These are phyloP conservation scores for Chionographis japonica DNA, from an alignment of 106 monocot genomes.

Conservation along the genomic window DNA sequence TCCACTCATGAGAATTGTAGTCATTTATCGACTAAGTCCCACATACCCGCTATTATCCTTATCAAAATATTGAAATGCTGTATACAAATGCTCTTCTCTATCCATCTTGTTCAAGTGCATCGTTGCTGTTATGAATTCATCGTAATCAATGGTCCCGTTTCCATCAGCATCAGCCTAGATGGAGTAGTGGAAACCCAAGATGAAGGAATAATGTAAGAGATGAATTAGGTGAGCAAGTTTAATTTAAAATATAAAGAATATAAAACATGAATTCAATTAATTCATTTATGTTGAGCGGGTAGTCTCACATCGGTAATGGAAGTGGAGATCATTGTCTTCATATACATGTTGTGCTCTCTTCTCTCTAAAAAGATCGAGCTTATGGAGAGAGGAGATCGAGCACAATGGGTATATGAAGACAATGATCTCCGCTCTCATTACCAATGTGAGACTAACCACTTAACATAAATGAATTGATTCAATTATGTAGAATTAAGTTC, in stretches of 20 bases:
- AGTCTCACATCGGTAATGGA: no score
- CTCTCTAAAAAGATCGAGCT: no score
- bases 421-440: background rate
- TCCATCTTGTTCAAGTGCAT: constrained; percentile 93
- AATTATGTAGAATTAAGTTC: background rate
- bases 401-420: no score
- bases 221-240: no score
- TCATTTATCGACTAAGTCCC: background rate
- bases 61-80: constrained; percentile 87
- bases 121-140: constrained; percentile 92
- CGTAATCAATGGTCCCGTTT: constrained; percentile 91
- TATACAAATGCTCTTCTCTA: constrained; percentile 82
- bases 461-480: no score
- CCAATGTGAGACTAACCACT: background rate
- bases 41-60: constrained; percentile 77
- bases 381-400: no score
- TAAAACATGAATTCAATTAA: no score
- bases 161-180: constrained; percentile 90
- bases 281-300: no score
- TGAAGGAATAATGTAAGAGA: background rate
- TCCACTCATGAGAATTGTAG: background rate
- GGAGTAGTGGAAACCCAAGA: background rate
- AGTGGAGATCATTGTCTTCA: no score
- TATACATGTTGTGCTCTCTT: no score
- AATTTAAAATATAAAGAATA: background rate